Base-by-base conservation (phyloP, 305 asterid species). In the Rubia balearica region DNA sequence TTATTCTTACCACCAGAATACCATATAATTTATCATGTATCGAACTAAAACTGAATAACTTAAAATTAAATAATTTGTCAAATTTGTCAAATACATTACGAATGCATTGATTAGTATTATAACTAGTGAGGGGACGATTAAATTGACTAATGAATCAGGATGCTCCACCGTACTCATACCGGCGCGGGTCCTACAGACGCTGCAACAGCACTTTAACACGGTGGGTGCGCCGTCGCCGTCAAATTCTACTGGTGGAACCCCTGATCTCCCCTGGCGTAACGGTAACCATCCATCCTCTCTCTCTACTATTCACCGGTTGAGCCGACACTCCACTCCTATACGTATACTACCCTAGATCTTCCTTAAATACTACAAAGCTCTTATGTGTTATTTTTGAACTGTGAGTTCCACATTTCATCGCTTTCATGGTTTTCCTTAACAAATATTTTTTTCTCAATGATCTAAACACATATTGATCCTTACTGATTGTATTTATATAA, bases 141-240 rank as follows among this genome's bases (percentile, higher is more conserved):
- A 57, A 8, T 67, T 21, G 61, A 38, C 62, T 5, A 14, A 1
- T 49, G 62, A 21, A 22, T 59, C 61, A 88, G 94, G 89, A 13
- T 82, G 89, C 69, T 79, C 95, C 0, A 90, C 89, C 40, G 96
- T 90, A 33, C 79, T 90, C 49, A 85, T 90, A 73, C 96, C 96
- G 21, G 82, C 92, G 42, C 80, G 96, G 73, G 96, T 90, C 38
- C 71, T 90, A 55, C 91, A 85, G 75, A 75, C 87, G 27, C 74
- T 88, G 36, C 89, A 90, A 67, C 82, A 67, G 11, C 93, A 83
- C 65, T 85, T 79, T 59, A 85, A 76, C 72, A 67, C 79, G 48
- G 77, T 71, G 79, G 80, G 83, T 74, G 81, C 67, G 67, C 61
- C 80, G 75, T 72, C 75, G 24, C 81, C 70, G 63, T 80, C 85